These are phyloP conservation scores for Incumbomyces delicatus DNA, from an alignment of 2,329 filamentous ascomycete genomes.

Conservation along the genomic window DNA sequence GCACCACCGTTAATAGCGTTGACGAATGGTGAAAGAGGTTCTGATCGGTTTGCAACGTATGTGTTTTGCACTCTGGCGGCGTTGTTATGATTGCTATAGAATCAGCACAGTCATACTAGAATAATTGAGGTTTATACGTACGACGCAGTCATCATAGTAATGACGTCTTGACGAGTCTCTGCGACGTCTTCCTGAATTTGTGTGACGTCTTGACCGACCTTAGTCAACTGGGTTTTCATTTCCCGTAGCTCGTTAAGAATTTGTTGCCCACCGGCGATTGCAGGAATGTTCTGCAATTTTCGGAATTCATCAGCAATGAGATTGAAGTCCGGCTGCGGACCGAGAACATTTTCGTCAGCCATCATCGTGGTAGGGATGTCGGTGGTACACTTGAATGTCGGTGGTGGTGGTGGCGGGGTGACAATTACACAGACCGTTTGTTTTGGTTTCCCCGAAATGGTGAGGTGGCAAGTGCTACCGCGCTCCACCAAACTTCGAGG, in stretches of 20 bases:
- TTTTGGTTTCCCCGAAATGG: conserved; percentile 8
- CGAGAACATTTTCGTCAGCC: conserved; percentile 7
- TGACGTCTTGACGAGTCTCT: too few relatives aligned
- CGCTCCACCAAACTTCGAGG: background rate
- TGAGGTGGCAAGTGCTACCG: background rate
- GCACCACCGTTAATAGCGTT: background rate
- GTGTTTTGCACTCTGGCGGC: conserved; percentile 8
- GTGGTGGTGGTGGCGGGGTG: conserved; percentile 4
- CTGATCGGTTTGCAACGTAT: conserved; percentile 5
- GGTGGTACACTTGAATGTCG: too few relatives aligned
- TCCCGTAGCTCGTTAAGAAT: too few relatives aligned
- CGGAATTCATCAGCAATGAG: conserved; percentile 7
- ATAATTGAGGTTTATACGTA: background rate
- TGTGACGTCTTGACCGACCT: too few relatives aligned
- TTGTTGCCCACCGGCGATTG: too few relatives aligned
- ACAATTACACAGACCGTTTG: background rate
- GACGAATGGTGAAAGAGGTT: conserved; percentile 1
- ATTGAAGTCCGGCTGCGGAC: conserved; percentile 9
- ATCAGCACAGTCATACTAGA: conserved; percentile 10
- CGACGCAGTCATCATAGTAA: background rate
- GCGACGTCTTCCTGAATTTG: too few relatives aligned
- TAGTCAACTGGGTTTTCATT: too few relatives aligned
- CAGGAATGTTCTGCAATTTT: too few relatives aligned
- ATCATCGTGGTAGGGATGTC: conserved; percentile 3
- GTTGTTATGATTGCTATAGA: conserved; percentile 11